Conservation (phyloP, 1,284 basidiomycete genomes). For the Salmacisia buchloeana region DNA sequence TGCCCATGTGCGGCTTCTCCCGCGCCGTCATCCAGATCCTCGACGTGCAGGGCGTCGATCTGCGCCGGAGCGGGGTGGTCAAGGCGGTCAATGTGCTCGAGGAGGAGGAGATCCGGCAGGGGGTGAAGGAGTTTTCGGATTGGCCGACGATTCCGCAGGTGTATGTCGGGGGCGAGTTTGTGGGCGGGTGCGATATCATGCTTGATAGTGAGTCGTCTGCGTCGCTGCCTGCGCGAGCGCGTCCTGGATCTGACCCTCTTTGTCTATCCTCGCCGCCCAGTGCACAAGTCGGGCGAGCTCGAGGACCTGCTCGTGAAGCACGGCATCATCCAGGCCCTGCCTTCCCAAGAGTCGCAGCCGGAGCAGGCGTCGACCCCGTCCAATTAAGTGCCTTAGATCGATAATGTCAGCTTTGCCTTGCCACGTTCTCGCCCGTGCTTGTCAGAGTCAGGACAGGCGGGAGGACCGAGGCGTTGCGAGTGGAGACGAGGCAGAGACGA, state of each 20-base stretch:
- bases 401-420: no score
- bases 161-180: constrained; percentile 88
- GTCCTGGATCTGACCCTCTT: neutral
- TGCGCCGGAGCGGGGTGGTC: constrained; percentile 28
- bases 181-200: constrained; percentile 94
- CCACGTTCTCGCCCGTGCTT: no score
- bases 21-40: constrained; percentile 86
- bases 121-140: constrained; percentile 89
- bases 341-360: neutral
- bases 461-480: no score
- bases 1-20: constrained; percentile 79
- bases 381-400: no score
- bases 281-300: constrained; percentile 94
- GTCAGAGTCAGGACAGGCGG: no score
- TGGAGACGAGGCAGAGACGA: no score
- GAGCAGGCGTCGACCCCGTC: no score
- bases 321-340: constrained; percentile 21
- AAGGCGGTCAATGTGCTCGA: constrained; percentile 79
- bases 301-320: constrained; percentile 65
- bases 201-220: constrained; percentile 68
- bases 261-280: constrained; percentile 13
- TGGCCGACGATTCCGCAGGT: constrained; percentile 98
- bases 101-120: constrained; percentile 72
- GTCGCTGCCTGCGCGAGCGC: neutral
- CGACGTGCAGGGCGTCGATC: constrained; percentile 76